Evolutionary conservation across 352 stramenopile genomes (phyloP).

Genomic region (Phytopythium mirpurense): DNA sequence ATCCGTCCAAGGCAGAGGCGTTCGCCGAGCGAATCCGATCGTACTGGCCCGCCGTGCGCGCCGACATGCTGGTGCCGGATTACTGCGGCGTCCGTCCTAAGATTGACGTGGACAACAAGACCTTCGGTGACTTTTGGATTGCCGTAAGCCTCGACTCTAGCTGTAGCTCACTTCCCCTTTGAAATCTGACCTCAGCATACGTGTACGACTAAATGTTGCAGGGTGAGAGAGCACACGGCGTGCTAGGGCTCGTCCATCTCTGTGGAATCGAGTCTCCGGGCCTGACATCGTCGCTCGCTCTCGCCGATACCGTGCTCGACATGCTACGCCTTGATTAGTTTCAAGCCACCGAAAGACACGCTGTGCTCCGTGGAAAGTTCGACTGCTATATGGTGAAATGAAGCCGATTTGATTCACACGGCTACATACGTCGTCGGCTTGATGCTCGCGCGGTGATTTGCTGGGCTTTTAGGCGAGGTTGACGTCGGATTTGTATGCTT

Average conservation of each 20-base stretch:
- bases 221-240: slow-evolving; percentile 58
- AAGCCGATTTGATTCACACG: slow-evolving; percentile 1
- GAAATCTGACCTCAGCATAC: not conserved
- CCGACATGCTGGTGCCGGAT: slow-evolving; percentile 83
- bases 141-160: slow-evolving; percentile 30
- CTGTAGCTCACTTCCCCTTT: too few species aligned
- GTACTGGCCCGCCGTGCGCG: slow-evolving; percentile 91
- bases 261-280: slow-evolving; percentile 96
- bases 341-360: too few species aligned
- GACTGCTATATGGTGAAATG: too few species aligned
- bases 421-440: slow-evolving; percentile 2
- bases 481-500: not conserved
- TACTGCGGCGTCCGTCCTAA: slow-evolving; percentile 97
- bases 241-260: slow-evolving; percentile 88
- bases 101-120: slow-evolving; percentile 57
- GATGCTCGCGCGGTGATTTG: not conserved
- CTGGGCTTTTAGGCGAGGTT: not conserved
- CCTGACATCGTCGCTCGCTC: slow-evolving; percentile 84
- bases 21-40: slow-evolving; percentile 74
- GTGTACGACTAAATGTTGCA: slow-evolving; percentile 14
- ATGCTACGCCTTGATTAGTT: slow-evolving; percentile 29
- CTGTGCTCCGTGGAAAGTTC: too few species aligned
- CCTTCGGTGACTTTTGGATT: slow-evolving; percentile 91
- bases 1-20: slow-evolving; percentile 42
- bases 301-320: slow-evolving; percentile 69